Percentiles rank a stretch among this genome's conserved stretches.
Conservation (phyloP, 805 yeast species). For the Saturnispora besseyi region DNA sequence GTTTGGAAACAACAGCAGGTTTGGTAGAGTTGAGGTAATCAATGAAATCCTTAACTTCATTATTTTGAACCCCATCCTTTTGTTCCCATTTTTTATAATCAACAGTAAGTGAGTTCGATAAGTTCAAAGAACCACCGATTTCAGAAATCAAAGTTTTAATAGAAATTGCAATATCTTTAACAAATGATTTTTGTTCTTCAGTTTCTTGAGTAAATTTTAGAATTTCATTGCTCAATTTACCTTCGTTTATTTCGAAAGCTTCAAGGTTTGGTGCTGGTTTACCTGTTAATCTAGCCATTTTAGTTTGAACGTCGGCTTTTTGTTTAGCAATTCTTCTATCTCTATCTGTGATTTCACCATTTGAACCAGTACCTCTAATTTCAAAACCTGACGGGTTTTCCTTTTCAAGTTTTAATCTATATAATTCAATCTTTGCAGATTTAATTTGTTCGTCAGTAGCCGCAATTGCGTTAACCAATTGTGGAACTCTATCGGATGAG, state of each 20-base stretch:
- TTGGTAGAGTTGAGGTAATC: conserved; percentile 36
- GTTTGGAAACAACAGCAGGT: conserved; percentile 12
- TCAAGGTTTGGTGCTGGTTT: conserved; percentile 41
- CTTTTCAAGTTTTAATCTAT: conserved; percentile 44
- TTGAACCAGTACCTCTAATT: conserved; percentile 74
- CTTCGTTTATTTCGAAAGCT: conserved; percentile 46
- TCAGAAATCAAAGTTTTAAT: conserved; percentile 49
- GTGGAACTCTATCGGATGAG: conserved; percentile 67
- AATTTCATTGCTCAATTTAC: conserved; percentile 42
- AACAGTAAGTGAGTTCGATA: conserved; percentile 29
- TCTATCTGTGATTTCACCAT: conserved; percentile 76
- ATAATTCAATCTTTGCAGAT: conserved; percentile 53
- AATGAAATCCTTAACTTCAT: conserved; percentile 53
- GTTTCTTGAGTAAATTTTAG: conserved; percentile 45
- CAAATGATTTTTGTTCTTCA: conserved; percentile 46
- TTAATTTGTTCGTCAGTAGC: conserved; percentile 62
- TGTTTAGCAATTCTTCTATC: conserved; percentile 76
- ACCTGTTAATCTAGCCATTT: conserved; percentile 93
- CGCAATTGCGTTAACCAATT: conserved; percentile 53
- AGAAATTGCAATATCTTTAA: conserved; percentile 64
- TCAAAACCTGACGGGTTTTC: conserved; percentile 61
- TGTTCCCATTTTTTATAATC: conserved; percentile 71
- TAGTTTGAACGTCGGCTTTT: conserved; percentile 66
- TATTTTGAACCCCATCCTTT: conserved; percentile 68
- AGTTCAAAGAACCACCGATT: conserved; percentile 26